These are phyloP conservation scores for Paulownia fortunei DNA, from an alignment of 257 asterid genomes.

Conservation along the genomic window DNA sequence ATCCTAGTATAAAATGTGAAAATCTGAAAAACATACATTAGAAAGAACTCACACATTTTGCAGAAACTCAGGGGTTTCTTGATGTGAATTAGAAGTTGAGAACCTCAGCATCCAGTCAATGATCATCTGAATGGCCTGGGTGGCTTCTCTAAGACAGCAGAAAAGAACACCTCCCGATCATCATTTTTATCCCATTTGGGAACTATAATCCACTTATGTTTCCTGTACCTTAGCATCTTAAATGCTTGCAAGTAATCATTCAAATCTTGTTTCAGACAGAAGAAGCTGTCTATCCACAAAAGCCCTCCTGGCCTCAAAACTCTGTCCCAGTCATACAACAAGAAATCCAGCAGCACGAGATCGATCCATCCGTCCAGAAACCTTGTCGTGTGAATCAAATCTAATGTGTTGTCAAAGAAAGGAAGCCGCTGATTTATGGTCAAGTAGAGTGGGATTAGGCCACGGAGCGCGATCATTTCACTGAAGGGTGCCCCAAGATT, in stretches of 20 bases:
- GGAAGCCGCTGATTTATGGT: conserved; percentile 72
- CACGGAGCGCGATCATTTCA: conserved; percentile 64
- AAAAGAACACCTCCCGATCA: conserved; percentile 61
- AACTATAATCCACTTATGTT: conserved; percentile 61
- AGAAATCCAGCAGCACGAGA: conserved; percentile 58
- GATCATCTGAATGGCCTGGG: conserved; percentile 53
- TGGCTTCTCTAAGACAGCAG: conserved; percentile 79
- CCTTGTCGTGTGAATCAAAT: conserved; percentile 69
- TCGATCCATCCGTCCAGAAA: conserved; percentile 79
- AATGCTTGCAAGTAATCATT: conserved; percentile 57
- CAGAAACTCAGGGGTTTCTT: not conserved
- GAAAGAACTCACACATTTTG: not conserved
- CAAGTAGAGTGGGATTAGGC: conserved; percentile 62
- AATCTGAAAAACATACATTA: not conserved
- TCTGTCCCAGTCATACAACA: conserved; percentile 69
- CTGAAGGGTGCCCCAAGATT: conserved; percentile 73
- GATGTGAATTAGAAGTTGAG: not conserved
- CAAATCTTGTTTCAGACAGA: conserved; percentile 64
- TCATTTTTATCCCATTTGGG: conserved; percentile 58
- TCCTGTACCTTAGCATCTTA: conserved; percentile 56
- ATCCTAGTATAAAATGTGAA: not conserved
- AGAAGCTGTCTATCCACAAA: conserved; percentile 72
- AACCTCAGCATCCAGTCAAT: not conserved
- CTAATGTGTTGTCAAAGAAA: conserved; percentile 69
- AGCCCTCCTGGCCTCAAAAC: conserved; percentile 79